Evolutionary conservation across 306 rosid genomes (phyloP).

Genomic region (Lathyrus aphaca): DNA sequence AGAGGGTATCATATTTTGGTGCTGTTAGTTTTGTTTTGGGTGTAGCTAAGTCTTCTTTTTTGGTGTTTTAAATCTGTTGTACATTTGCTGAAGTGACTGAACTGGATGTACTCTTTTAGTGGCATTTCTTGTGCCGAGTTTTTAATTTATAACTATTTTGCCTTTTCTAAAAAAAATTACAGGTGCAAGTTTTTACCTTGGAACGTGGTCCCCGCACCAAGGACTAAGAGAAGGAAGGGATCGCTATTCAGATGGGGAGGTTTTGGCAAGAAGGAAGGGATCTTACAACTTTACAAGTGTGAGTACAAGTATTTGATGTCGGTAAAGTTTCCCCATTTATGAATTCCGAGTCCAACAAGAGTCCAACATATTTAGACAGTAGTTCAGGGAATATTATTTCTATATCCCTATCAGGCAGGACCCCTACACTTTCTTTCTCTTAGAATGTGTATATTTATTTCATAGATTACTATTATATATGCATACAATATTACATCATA

Average conservation of each 20-base stretch:
- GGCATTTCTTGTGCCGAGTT: too few relatives aligned
- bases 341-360: neutral
- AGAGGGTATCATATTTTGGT: too few relatives aligned
- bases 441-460: too few relatives aligned
- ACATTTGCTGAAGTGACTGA: too few relatives aligned
- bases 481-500: too few relatives aligned
- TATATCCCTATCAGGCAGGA: neutral
- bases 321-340: neutral
- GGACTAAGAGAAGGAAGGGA: slow-evolving; percentile 58
- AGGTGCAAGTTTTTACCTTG: slow-evolving; percentile 82
- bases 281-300: slow-evolving; percentile 61
- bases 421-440: slow-evolving; percentile 3
- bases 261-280: slow-evolving; percentile 80
- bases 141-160: too few relatives aligned
- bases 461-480: too few relatives aligned
- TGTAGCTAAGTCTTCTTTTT: too few relatives aligned
- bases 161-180: too few relatives aligned
- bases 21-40: too few relatives aligned
- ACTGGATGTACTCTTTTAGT: too few relatives aligned
- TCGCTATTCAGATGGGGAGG: slow-evolving; percentile 86
- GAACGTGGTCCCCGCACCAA: slow-evolving; percentile 63
- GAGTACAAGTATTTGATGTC: slow-evolving; percentile 67
- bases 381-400: slow-evolving; percentile 2
- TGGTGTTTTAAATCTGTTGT: too few relatives aligned
- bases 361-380: neutral